phyloP scores from a whole-genome alignment of 208 protist species.

The Trichomonas gallinae region DNA sequence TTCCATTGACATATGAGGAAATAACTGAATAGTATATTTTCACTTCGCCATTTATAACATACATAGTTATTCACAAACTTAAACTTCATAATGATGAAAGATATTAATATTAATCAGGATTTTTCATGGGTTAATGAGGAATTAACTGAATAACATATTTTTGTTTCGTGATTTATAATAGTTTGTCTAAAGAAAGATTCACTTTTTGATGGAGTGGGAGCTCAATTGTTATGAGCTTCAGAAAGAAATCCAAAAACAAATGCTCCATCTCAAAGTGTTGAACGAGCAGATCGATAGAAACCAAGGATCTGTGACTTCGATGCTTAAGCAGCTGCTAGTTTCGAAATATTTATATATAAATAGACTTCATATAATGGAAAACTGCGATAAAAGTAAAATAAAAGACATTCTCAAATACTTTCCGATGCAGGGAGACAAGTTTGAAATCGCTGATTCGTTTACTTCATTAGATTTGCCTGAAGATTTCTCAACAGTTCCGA shows the following conservation, averaged over 20 bases:
- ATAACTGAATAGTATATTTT: too few species aligned
- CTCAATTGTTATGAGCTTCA: background rate
- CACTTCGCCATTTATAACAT: too few species aligned
- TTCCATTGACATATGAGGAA: too few species aligned
- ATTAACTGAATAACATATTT: too few species aligned
- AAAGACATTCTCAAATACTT: background rate
- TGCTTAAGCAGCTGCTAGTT: background rate
- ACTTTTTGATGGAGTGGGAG: background rate
- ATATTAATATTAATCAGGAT: too few species aligned
- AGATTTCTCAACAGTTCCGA: background rate
- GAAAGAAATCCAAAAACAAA: background rate
- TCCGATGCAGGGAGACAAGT: background rate
- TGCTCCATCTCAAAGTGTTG: background rate
- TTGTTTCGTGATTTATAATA: too few species aligned
- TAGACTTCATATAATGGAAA: background rate
- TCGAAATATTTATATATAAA: background rate
- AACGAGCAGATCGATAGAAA: background rate
- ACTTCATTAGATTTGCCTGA: background rate
- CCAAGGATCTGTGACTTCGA: background rate
- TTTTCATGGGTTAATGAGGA: too few species aligned
- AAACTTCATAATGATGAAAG: too few species aligned
- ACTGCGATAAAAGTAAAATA: background rate
- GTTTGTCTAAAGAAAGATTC: too few species aligned
- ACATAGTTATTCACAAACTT: too few species aligned
- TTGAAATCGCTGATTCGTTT: background rate